A percentile compares a stretch with the other conserved stretches of the same genome.
phyloP scores from a whole-genome alignment of 768 basidiomycete genomes.

The Hericium erinaceus region DNA sequence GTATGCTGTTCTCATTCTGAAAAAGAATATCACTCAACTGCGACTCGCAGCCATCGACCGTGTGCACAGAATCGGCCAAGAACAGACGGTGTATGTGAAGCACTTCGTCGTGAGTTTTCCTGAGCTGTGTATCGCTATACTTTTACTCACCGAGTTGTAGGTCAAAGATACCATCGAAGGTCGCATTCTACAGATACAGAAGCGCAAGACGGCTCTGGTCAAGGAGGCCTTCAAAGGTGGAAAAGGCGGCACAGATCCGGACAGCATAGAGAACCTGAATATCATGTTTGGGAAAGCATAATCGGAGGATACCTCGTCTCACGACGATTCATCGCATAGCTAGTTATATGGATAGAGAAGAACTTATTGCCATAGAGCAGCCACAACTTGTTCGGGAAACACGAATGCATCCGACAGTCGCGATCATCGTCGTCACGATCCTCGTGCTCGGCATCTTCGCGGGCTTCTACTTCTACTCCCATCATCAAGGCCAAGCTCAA shows the following conservation, averaged over 20 bases:
- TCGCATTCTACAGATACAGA: conserved; percentile 73
- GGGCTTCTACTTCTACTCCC: too few relatives aligned
- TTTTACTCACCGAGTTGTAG: conserved; percentile 25
- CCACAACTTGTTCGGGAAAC: too few relatives aligned
- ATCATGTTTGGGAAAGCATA: conserved; percentile 58
- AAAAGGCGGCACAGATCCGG: conserved; percentile 42
- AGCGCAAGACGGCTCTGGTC: conserved; percentile 79
- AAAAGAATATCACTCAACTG: not conserved
- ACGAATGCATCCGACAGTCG: not conserved
- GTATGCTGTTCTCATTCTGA: conserved; percentile 20
- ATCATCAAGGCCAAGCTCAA: too few relatives aligned
- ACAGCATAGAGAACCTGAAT: conserved; percentile 75
- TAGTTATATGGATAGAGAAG: too few relatives aligned
- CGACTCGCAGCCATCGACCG: conserved; percentile 61
- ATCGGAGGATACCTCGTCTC: too few relatives aligned
- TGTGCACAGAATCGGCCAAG: conserved; percentile 79
- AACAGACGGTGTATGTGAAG: conserved; percentile 72
- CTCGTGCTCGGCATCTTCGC: conserved; percentile 1
- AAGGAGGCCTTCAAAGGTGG: conserved; percentile 76
- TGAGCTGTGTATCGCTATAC: not conserved
- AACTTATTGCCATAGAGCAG: too few relatives aligned
- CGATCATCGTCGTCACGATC: not conserved
- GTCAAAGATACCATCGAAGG: conserved; percentile 70
- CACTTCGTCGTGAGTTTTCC: conserved; percentile 64
- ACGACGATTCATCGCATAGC: too few relatives aligned